Conservation (phyloP, 2,329 filamentous ascomycete genomes). For the Colletotrichum shisoi region DNA sequence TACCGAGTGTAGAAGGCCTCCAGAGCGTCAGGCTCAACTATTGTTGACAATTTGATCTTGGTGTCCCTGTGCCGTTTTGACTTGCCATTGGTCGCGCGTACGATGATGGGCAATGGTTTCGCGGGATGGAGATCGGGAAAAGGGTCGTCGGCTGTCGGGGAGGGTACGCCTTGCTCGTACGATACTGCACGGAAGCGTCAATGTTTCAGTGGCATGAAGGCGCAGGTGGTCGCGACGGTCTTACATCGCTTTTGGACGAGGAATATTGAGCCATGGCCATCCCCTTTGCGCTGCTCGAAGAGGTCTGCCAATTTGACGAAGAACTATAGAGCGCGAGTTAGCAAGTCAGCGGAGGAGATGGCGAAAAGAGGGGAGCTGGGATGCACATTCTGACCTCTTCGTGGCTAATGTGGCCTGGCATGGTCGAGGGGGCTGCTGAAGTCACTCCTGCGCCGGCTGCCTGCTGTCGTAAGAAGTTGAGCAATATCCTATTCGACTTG, state of each 20-base stretch:
- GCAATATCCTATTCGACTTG: not conserved
- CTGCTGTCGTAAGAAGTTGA: not conserved
- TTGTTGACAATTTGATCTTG: conserved; percentile 80
- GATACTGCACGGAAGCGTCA: conserved; percentile 49
- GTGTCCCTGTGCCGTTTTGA: conserved; percentile 63
- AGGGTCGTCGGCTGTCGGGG: conserved; percentile 55
- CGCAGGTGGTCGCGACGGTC: conserved; percentile 41
- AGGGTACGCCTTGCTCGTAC: conserved; percentile 54
- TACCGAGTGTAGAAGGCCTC: conserved; percentile 85
- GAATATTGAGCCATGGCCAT: conserved; percentile 76
- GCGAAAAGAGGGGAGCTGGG: not conserved
- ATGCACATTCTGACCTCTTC: conserved; percentile 60
- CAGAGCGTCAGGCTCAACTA: conserved; percentile 78
- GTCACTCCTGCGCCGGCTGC: not conserved
- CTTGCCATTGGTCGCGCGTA: conserved; percentile 86
- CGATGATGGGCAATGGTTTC: conserved; percentile 73
- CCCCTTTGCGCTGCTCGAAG: conserved; percentile 71
- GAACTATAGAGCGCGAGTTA: conserved; percentile 63
- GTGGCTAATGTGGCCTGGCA: conserved; percentile 62
- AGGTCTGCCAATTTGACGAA: conserved; percentile 73
- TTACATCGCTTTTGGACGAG: conserved; percentile 79
- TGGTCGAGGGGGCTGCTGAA: conserved; percentile 41
- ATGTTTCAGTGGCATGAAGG: not conserved
- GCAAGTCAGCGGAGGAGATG: conserved; percentile 5
- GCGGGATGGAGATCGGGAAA: conserved; percentile 68